Base-by-base conservation (phyloP, 2,329 filamentous ascomycete species). In the Penicillium polonicum region DNA sequence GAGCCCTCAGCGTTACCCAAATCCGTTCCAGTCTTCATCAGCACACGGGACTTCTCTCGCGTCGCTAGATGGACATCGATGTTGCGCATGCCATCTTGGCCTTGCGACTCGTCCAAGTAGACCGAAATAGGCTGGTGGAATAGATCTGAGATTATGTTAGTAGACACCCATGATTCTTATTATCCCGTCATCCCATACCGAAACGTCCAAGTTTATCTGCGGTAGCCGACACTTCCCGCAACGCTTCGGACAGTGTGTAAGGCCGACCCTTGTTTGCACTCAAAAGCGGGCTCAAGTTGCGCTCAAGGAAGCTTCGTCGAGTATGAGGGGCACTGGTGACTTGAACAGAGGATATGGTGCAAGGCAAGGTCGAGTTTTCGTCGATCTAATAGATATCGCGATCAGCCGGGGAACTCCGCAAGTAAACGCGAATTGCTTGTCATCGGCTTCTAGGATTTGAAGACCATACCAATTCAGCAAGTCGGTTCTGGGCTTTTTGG, bases 11-110 rank as follows among this genome's bases (percentile, higher is more conserved):
- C 87, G 70, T 95, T 96, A 61, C 94, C 94, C 45, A 96, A 83
- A 72, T 97, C 93, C 9, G 94, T 97, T 59, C 94, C 94, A 0
- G 92, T 96, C 79, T 96, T 96, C 69, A 97, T 84, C 58, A 92
- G 86, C 70, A 97, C 85, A 39, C 89, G 87, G 33, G 90, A 88
- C 64, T 90, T 87, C 76, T 99, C 93, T 60, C 83, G 82, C 23
- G 90, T 89, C 52, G 85, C 86, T 56, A 97, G 83, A 68, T 88
- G 89, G 52, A 97, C 84, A 64, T 93, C 89, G 65, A 97, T 78
- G 71, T 96, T 91, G 55, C 87, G 91, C 33, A 72, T 86, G 10
- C 87, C 85, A 7, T 86, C 85, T 0, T 90, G 49, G 42, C n/a
- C 85, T 44, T 86, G 83, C 12, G 91, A 87, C 51, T 88, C 86